phyloP scores from a whole-genome alignment of 2,329 filamentous ascomycete genomes.

The Fusarium clavum region DNA sequence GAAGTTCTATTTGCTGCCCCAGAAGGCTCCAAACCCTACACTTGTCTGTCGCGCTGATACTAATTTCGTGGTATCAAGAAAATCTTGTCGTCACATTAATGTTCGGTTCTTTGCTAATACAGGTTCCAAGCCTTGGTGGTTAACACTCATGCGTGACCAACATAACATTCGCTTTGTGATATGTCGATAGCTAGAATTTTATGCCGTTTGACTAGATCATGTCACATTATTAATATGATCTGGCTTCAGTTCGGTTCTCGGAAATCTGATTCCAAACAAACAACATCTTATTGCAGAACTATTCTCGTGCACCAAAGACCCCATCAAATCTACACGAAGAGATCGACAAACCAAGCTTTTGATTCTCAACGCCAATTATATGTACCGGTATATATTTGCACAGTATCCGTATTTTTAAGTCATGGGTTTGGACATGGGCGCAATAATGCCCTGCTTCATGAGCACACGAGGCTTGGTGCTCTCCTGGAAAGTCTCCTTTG shows the following conservation, averaged over 20 bases:
- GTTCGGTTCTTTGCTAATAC: neutral
- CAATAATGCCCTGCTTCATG: conserved; percentile 90
- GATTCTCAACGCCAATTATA: conserved; percentile 28
- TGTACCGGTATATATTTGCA: conserved; percentile 8
- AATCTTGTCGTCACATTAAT: neutral
- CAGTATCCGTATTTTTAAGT: conserved; percentile 42
- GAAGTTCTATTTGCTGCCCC: neutral
- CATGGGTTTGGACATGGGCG: conserved; percentile 83
- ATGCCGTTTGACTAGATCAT: neutral
- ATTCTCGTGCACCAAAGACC: neutral
- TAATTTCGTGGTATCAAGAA: neutral
- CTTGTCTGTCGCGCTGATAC: neutral
- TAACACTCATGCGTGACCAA: neutral
- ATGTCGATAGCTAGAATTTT: neutral
- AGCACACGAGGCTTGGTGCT: conserved; percentile 89
- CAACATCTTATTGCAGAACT: neutral
- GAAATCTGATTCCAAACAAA: neutral
- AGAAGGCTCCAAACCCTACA: neutral
- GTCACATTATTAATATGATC: neutral
- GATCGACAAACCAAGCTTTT: conserved; percentile 20
- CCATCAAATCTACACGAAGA: neutral
- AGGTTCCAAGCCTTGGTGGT: neutral
- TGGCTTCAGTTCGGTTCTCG: neutral
- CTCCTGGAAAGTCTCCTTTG: conserved; percentile 94
- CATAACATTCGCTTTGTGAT: neutral